Conservation (phyloP, 2,329 filamentous ascomycete genomes). For the Aurifilum marmelostoma region DNA sequence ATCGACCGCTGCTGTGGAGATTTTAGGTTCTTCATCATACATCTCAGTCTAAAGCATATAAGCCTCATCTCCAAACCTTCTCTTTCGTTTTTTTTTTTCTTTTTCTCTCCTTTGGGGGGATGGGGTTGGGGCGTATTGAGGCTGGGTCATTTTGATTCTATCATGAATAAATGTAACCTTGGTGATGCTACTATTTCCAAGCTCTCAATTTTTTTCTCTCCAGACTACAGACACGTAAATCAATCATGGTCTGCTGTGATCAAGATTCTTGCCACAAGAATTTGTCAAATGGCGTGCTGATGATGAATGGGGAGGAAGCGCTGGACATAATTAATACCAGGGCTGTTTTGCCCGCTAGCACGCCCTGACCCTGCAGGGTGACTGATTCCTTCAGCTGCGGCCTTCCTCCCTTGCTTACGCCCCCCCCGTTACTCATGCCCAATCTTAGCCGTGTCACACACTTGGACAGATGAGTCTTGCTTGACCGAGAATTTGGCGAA, state of each 20-base stretch:
- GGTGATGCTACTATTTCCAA: too few relatives aligned
- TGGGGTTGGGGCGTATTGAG: too few relatives aligned
- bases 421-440: slow-evolving; percentile 24
- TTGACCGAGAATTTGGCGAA: slow-evolving; percentile 21
- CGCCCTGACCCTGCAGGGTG: slow-evolving; percentile 10
- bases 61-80: too few relatives aligned
- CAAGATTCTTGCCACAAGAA: neutral
- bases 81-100: too few relatives aligned
- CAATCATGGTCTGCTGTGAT: neutral
- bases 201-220: too few relatives aligned
- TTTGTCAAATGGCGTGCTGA: slow-evolving; percentile 6
- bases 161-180: too few relatives aligned
- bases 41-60: too few relatives aligned
- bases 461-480: slow-evolving; percentile 28
- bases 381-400: slow-evolving; percentile 6
- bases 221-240: too few relatives aligned
- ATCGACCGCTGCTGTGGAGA: too few relatives aligned
- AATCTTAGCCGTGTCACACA: slow-evolving; percentile 23
- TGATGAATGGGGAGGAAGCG: neutral
- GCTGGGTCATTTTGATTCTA: too few relatives aligned
- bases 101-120: too few relatives aligned
- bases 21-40: too few relatives aligned
- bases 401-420: slow-evolving; percentile 1
- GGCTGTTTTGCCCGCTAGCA: slow-evolving; percentile 9
- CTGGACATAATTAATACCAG: neutral